Percentiles rank a stretch among this genome's conserved stretches.
Conservation (phyloP, 139 green algal genomes). For the Nannochloris sp. region DNA sequence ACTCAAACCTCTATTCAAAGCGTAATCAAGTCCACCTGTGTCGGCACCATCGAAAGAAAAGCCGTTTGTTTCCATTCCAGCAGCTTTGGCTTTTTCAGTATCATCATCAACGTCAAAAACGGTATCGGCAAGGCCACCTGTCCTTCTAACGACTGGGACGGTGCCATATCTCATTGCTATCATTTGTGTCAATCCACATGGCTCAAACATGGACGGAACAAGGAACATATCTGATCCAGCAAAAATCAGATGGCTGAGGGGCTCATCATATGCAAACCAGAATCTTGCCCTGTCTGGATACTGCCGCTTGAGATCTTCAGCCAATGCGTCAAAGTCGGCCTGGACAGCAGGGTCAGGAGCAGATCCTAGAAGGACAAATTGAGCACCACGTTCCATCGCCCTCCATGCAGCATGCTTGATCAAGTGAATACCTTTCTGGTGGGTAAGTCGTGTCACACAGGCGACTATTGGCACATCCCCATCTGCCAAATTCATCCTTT, state of each 20-base stretch:
- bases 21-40: slow-evolving; percentile 78
- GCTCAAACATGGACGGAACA: slow-evolving; percentile 95
- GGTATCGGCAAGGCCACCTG: slow-evolving; percentile 85
- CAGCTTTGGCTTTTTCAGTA: slow-evolving; percentile 39
- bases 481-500: slow-evolving; percentile 44
- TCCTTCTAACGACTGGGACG: slow-evolving; percentile 84
- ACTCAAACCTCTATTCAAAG: slow-evolving; percentile 77
- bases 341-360: slow-evolving; percentile 75
- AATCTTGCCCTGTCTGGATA: slow-evolving; percentile 69
- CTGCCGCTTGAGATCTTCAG: slow-evolving; percentile 46
- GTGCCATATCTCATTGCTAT: slow-evolving; percentile 92
- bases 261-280: slow-evolving; percentile 91
- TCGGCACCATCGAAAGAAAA: slow-evolving; percentile 82
- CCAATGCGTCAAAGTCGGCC: slow-evolving; percentile 75
- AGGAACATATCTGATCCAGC: slow-evolving; percentile 86
- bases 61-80: slow-evolving; percentile 71
- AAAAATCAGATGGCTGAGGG: slow-evolving; percentile 76
- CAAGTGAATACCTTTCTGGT: slow-evolving; percentile 97
- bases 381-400: slow-evolving; percentile 75
- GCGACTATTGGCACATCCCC: slow-evolving; percentile 66
- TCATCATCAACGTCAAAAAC: slow-evolving; percentile 49
- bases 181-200: slow-evolving; percentile 89
- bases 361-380: slow-evolving; percentile 97
- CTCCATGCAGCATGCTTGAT: slow-evolving; percentile 93
- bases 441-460: slow-evolving; percentile 70